Percentiles rank a stretch among this genome's conserved stretches.
Conservation (phyloP, 1,284 basidiomycete species). For the Microbotryum saponariae region DNA sequence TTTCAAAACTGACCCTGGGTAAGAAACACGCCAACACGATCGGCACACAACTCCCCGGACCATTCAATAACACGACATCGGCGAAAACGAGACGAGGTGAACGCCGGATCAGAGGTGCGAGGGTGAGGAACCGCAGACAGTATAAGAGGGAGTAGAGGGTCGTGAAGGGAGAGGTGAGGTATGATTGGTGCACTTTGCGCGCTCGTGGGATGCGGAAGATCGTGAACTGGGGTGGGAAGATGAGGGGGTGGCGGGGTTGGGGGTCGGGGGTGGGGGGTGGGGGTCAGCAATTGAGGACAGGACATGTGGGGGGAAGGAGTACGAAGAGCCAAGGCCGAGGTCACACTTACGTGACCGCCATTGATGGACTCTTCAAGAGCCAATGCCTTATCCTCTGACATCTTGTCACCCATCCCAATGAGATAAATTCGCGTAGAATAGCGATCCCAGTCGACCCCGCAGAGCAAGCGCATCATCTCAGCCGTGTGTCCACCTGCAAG, state of each 20-base stretch:
- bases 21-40: conserved; percentile 66
- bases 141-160: conserved; percentile 54
- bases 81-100: conserved; percentile 45
- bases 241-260: neutral
- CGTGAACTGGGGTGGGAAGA: conserved; percentile 13
- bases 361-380: conserved; percentile 51
- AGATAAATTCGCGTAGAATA: conserved; percentile 76
- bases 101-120: conserved; percentile 36
- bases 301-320: neutral
- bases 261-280: neutral
- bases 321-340: neutral
- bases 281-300: neutral
- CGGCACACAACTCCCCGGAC: conserved; percentile 86
- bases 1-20: conserved; percentile 56
- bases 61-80: conserved; percentile 82
- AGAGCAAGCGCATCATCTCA: conserved; percentile 73
- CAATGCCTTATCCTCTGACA: conserved; percentile 65
- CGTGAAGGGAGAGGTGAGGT: conserved; percentile 59
- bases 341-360: conserved; percentile 4
- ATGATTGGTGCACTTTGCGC: conserved; percentile 60
- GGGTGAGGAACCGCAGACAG: conserved; percentile 46
- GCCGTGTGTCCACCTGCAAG: conserved; percentile 81
- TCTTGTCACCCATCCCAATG: conserved; percentile 67
- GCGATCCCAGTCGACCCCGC: conserved; percentile 63
- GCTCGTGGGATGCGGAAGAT: conserved; percentile 36